Evolutionary conservation across 106 monocot species (phyloP), one percentile per base, ranked within the genome.

Genomic region (Dendrobium catenatum): DNA sequence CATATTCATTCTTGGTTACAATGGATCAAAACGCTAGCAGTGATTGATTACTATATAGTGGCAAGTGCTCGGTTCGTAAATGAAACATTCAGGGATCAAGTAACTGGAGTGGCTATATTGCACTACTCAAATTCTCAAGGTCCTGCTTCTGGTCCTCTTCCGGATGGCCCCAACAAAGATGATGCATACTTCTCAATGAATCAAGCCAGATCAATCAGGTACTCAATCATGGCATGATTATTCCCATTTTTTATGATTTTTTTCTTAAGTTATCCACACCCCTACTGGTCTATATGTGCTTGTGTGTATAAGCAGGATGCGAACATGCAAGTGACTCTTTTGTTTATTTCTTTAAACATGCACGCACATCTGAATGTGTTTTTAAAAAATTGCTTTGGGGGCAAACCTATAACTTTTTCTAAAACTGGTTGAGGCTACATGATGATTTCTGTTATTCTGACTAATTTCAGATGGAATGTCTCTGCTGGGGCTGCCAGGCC

Each of bases 131-230:
- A 95, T 86, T 98, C 98, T 27, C 94, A 93, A 73, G 91, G 88
- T 41, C 82, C 98, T 76, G 89, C 91, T 74, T 83, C 88, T 47
- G 98, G 94, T 27, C 91, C 95, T 73, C 92, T 98, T 83, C 95
- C 98, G 40, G 93, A 93, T 83, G 87, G 91, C 48, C 98, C 94
- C 58, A 51, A 95, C 83, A 94, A 98, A 83, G 80, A 61, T 66
- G 95, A 98, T 80, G 77, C 84, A 27, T 89, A 91, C 55, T 82
- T 83, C 54, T 93, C 98, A 64, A 98, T 98, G 89, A 91, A 91
- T 79, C 98, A 98, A 85, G 98, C 95, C 64, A 89, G 88, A 84
- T 95, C 98, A 17, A 91, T 98, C 75, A 94, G 94, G 97, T 98
- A 85, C 33, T 3, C 13, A 55, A 49, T 18, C 16, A 56, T 20